phyloP scores from a whole-genome alignment of 1,139 yeast genomes.

The Blastobotrys arbuscula region DNA sequence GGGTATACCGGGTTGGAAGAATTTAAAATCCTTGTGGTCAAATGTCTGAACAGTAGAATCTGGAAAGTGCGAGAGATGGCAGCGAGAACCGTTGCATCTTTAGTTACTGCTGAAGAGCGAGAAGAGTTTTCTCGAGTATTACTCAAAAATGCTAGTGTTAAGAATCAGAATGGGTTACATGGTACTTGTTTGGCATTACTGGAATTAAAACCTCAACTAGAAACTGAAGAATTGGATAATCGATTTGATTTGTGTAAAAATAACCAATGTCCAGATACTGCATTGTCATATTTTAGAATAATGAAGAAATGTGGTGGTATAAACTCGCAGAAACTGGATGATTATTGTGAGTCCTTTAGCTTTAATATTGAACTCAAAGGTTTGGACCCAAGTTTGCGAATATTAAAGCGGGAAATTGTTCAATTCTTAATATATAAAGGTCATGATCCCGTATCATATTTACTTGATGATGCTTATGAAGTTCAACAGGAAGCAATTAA shows the following conservation, averaged over 20 bases:
- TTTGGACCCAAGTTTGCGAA: constrained; percentile 16
- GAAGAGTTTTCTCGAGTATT: constrained; percentile 23
- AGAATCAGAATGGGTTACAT: constrained; percentile 47
- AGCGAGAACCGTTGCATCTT: constrained; percentile 59
- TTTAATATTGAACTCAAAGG: neutral
- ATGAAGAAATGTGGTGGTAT: constrained; percentile 8
- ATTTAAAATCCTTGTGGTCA: constrained; percentile 44
- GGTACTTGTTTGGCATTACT: constrained; percentile 49
- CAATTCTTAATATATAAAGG: neutral
- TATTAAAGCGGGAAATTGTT: constrained; percentile 35
- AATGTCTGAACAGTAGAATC: constrained; percentile 45
- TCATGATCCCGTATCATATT: neutral
- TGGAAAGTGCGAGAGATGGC: constrained; percentile 91
- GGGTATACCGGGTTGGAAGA: constrained; percentile 48
- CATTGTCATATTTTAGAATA: constrained; percentile 38
- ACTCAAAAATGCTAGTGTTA: constrained; percentile 15
- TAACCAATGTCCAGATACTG: constrained; percentile 34
- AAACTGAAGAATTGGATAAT: constrained; percentile 17
- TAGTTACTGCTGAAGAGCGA: constrained; percentile 37
- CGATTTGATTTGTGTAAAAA: constrained; percentile 24
- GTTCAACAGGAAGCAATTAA: constrained; percentile 44
- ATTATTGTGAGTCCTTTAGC: neutral
- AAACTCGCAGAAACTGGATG: neutral
- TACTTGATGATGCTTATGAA: constrained; percentile 41
- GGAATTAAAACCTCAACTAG: constrained; percentile 1